Evolutionary conservation across 345 rosid genomes (phyloP).

Genomic region (Syzygium oleosum): DNA sequence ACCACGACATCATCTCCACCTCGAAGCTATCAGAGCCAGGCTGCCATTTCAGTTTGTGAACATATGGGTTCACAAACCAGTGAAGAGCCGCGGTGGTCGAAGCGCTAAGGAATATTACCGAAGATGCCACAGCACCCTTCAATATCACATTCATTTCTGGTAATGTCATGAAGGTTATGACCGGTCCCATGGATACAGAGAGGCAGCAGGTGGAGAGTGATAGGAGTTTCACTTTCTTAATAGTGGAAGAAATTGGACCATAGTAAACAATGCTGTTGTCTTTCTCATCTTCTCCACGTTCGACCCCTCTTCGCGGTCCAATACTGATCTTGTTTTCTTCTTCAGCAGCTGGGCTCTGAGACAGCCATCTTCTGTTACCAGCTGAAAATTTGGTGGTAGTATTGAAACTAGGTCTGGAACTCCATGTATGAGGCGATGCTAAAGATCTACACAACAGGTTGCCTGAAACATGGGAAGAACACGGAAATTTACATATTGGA

Average conservation of each 20-base stretch:
- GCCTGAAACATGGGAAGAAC: conserved; percentile 24
- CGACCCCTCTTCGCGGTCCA: conserved; percentile 41
- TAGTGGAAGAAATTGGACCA: conserved; percentile 82
- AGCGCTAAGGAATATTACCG: conserved; percentile 81
- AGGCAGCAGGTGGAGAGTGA: conserved; percentile 98
- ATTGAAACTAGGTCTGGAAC: conserved; percentile 17
- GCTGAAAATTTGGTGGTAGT: conserved; percentile 5
- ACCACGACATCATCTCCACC: conserved; percentile 95
- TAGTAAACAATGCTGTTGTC: conserved; percentile 46
- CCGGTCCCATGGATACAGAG: conserved; percentile 84
- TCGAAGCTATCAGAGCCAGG: conserved; percentile 87
- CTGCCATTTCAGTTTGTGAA: conserved; percentile 89
- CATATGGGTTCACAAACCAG: conserved; percentile 92
- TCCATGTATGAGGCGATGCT: conserved; percentile 19
- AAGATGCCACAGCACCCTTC: conserved; percentile 85
- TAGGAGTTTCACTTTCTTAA: conserved; percentile 87
- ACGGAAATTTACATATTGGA: not conserved
- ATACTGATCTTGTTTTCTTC: conserved; percentile 68
- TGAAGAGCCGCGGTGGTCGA: conserved; percentile 70
- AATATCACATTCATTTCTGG: conserved; percentile 71
- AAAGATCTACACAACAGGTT: conserved; percentile 18
- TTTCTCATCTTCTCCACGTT: conserved; percentile 30
- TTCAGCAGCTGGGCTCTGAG: conserved; percentile 36
- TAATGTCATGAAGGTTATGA: conserved; percentile 90
- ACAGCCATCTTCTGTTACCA: conserved; percentile 49